Conservation (phyloP, 164 flowering plant genomes). For the Vitis cinerea region DNA sequence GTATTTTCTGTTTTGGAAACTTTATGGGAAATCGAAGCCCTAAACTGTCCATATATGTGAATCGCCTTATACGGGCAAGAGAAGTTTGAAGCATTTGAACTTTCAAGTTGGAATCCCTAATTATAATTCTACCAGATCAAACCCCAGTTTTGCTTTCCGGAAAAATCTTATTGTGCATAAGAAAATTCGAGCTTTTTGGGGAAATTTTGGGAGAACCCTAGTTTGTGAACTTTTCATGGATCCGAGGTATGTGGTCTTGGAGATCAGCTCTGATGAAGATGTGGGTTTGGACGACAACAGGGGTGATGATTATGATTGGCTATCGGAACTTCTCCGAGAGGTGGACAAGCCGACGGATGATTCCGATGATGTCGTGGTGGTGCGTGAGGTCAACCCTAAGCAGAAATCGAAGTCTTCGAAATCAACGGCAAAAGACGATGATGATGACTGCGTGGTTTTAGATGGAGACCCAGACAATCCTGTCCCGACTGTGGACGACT, state of each 20-base stretch:
- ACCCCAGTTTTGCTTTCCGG: too few species aligned
- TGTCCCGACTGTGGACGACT: constrained; percentile 19
- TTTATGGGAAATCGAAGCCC: not conserved
- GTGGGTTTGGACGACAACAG: constrained; percentile 9
- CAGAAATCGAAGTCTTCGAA: constrained; percentile 18
- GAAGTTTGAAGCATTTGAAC: too few species aligned
- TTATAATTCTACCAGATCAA: too few species aligned
- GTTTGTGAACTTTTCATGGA: constrained; percentile 19
- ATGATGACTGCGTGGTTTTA: constrained; percentile 61
- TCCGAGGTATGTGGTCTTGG: constrained; percentile 18
- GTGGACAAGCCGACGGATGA: constrained; percentile 20
- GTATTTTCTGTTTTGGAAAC: too few species aligned
- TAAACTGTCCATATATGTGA: not conserved
- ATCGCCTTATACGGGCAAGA: not conserved
- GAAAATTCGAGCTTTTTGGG: not conserved
- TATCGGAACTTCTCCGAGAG: constrained; percentile 32
- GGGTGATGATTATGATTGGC: constrained; percentile 35
- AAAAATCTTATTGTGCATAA: too few species aligned
- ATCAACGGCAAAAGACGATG: constrained; percentile 5
- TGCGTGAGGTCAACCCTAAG: constrained; percentile 30
- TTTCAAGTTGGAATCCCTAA: too few species aligned
- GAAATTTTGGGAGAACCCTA: constrained; percentile 3
- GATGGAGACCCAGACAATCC: constrained; percentile 75
- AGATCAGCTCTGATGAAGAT: constrained; percentile 55
- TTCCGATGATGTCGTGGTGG: constrained; percentile 44